Conservation (phyloP, 306 rosid species). For the Citrullus mucosospermus region DNA sequence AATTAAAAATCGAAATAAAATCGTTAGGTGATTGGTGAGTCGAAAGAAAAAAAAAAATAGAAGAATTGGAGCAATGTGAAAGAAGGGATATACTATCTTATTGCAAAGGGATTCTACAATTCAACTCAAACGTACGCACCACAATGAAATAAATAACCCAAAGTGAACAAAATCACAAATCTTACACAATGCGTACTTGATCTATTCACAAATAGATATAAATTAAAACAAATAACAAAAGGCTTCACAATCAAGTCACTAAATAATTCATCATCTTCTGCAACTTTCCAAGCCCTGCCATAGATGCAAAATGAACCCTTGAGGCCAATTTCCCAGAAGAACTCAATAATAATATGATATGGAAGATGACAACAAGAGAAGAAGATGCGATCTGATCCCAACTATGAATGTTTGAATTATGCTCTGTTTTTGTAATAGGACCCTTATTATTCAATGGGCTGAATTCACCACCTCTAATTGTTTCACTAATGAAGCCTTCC, state of each 20-base stretch:
- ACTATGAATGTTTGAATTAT: conserved; percentile 12
- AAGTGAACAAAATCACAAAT: conserved; percentile 4
- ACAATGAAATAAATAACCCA: conserved; percentile 4
- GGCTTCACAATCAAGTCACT: background rate
- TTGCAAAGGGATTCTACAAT: background rate
- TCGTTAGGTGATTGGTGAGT: background rate
- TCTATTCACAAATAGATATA: conserved; percentile 3
- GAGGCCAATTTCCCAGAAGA: conserved; percentile 16
- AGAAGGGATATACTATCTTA: background rate
- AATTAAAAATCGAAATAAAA: background rate
- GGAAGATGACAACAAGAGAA: conserved; percentile 39
- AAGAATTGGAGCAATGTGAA: background rate
- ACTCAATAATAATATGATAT: conserved; percentile 29
- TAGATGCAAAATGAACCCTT: background rate
- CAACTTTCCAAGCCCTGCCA: conserved; percentile 2
- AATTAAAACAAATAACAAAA: conserved; percentile 9
- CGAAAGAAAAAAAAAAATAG: background rate
- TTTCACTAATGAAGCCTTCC: conserved; percentile 33
- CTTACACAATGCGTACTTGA: background rate
- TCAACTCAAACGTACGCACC: background rate
- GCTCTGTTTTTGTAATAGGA: conserved; percentile 21
- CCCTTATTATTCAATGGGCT: conserved; percentile 54
- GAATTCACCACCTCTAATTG: conserved; percentile 34
- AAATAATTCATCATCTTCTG: background rate
- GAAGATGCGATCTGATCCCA: conserved; percentile 35